Evolutionary conservation across 352 stramenopile genomes (phyloP), one percentile per base, ranked within the genome.

Genomic region (Phytophthora pinifolia): DNA sequence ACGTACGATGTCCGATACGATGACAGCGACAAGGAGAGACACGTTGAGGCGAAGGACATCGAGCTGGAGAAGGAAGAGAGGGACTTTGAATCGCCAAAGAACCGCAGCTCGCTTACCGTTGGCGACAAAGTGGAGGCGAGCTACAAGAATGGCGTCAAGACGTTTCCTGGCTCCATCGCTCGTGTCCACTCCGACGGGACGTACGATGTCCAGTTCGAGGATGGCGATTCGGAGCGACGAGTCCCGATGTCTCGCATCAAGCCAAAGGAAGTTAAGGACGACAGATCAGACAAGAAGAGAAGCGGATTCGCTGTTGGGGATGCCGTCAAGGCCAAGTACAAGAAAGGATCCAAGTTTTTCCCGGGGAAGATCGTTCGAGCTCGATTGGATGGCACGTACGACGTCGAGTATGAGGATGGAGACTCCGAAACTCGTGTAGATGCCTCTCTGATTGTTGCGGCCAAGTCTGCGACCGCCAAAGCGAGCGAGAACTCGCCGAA

Each of bases 1-100:
- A 86, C 76, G 32, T 84, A 68, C 38, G 79, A 88, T 47, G 54
- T 92, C 12, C 49, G 60, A 17, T 92, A 89, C 53, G 69, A 87
- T 14, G 73, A 87, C 39, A 79, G 76, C 1, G 75, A 87, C 35
- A 62, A 53, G 17, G 70, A 76, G 32, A 79, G 67, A 22, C 1
- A 58, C 30, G 61, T 82, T 9, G 59, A 72, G 9, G 9, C 35
- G 0, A 65, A 67, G 9, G 65, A 70, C 27, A 80, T 85, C 25
- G 67, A 83, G 33, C 4, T 54, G 0, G 48, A 44, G 6, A 35
- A 55, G 6, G 58, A 66, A 9, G 50, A 35, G 20, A 15, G 29
- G 7, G 48, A 59, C 2, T 10, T 20, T 2, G 25, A 15, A 30
- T 18, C 33, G 4, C 17, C 22, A 6, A 58, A 38, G 13, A 51